phyloP scores from a whole-genome alignment of 352 stramenopile species.

The Pythium rhizo-oryzae region DNA sequence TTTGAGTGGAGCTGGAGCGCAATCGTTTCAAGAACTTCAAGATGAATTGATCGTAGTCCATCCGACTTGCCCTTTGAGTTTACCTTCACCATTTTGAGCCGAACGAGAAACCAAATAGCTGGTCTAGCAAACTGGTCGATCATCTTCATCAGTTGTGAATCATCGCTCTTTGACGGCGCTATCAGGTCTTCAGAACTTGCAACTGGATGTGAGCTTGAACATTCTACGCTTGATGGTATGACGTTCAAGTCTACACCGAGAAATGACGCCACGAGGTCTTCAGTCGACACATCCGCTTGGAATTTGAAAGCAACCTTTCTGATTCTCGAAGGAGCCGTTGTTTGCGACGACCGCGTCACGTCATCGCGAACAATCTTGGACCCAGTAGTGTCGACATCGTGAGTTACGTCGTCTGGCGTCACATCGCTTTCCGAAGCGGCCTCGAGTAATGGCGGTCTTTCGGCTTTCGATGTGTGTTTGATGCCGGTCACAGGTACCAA shows the following conservation, averaged over 20 bases:
- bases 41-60: slow-evolving; percentile 29
- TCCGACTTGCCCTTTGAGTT: neutral
- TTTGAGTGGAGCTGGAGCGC: slow-evolving; percentile 44
- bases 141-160: neutral
- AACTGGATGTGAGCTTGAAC: neutral
- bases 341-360: neutral
- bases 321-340: neutral
- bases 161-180: neutral
- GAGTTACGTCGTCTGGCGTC: too few relatives aligned
- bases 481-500: neutral
- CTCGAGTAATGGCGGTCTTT: neutral
- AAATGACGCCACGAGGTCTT: slow-evolving; percentile 25
- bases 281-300: slow-evolving; percentile 15
- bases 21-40: slow-evolving; percentile 51
- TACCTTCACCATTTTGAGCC: slow-evolving; percentile 17
- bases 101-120: slow-evolving; percentile 25
- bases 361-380: neutral
- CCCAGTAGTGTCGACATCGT: too few relatives aligned
- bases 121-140: slow-evolving; percentile 29
- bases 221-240: neutral
- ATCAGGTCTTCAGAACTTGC: neutral
- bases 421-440: too few relatives aligned
- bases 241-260: neutral
- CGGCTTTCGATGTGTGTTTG: neutral
- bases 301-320: slow-evolving; percentile 16